Evolutionary conservation across 1,139 yeast genomes (phyloP), one percentile per base, ranked within the genome.

Genomic region (Yamadazyma friedrichii): DNA sequence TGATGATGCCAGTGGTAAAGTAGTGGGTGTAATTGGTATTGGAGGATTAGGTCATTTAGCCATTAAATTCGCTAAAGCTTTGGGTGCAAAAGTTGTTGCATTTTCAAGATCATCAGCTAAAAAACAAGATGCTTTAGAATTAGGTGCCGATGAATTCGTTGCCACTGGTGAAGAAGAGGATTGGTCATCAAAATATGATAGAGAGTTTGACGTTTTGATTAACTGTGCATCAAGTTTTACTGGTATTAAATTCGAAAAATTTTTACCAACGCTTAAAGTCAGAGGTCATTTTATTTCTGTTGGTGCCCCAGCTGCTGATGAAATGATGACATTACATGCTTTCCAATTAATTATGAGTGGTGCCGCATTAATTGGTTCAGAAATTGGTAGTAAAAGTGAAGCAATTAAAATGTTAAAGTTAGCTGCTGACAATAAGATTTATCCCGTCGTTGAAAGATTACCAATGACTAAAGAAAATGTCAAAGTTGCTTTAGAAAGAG

Each of bases 231-330:
- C 73, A 17, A 64, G 70, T 37, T 62, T 71, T 33, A 62, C 65
- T 29, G 71, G 62, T 12, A 55, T 65, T 38, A 56, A 58, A 30
- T 49, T 74, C 40, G 54, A 58, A 35, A 49, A 55, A 20, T 64
- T 65, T 52, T 52, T 74, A 41, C 43, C 55, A 3, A 58, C 63
- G 12, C 54, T 74, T 44, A 62, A 52, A 38, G 58, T 67, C 9
- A 73, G 70, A 52, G 76, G 76, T 42, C 62, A 64, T 37, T 69
- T 78, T 53, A 65, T 78, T 36, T 65, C 76, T 31, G 83, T 77
- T 41, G 83, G 85, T 39, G 64, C 78, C 43, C 80, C 80, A 37
- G 65, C 70, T 24, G 45, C 42, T 4, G 47, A 42, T 4, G 70
- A 67, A 31, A 49, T 47, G 26, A 53, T 61, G 31, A 42, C 36